These are phyloP conservation scores for Ampelocalamus luodianensis DNA, from an alignment of 176 grass and related monocot genomes.

Conservation along the genomic window DNA sequence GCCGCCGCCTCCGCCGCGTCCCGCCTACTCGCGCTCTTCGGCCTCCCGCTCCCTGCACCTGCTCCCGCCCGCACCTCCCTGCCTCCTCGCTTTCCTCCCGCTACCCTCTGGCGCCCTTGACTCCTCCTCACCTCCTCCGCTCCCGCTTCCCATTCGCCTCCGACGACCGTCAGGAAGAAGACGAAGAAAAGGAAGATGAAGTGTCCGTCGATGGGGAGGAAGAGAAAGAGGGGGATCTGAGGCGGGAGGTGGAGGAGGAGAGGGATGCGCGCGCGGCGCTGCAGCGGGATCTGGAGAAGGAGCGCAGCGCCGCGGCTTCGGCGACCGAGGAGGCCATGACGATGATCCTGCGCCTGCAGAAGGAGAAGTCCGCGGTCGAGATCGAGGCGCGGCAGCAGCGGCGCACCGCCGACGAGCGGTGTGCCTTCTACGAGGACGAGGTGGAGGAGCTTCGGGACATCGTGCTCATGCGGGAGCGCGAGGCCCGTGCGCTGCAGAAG, in stretches of 20 bases:
- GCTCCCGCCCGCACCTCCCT: constrained; percentile 49
- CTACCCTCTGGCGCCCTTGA: constrained; percentile 37
- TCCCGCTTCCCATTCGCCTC: constrained; percentile 55
- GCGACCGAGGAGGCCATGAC: constrained; percentile 93
- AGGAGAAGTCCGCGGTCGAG: constrained; percentile 82
- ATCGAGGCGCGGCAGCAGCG: constrained; percentile 76
- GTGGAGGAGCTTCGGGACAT: constrained; percentile 83
- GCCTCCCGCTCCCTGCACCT: constrained; percentile 58
- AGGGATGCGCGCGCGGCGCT: constrained; percentile 44
- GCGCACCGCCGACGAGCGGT: constrained; percentile 69
- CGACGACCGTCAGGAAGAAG: background rate
- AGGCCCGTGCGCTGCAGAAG: constrained; percentile 62
- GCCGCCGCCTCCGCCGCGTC: constrained; percentile 19
- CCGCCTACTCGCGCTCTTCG: constrained; percentile 37
- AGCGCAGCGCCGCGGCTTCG: constrained; percentile 74
- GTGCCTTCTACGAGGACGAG: constrained; percentile 77
- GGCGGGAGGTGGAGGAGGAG: constrained; percentile 50
- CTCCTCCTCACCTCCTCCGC: constrained; percentile 43
- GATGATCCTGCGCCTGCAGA: constrained; percentile 93
- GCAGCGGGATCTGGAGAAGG: constrained; percentile 78
- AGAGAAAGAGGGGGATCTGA: constrained; percentile 13
- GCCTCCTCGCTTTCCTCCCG: constrained; percentile 38
- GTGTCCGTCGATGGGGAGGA: background rate
- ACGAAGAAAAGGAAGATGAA: background rate
- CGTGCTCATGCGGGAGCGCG: constrained; percentile 73